Conservation (phyloP, 2,329 filamentous ascomycete genomes). For the Allantophomopsis lycopodina region DNA sequence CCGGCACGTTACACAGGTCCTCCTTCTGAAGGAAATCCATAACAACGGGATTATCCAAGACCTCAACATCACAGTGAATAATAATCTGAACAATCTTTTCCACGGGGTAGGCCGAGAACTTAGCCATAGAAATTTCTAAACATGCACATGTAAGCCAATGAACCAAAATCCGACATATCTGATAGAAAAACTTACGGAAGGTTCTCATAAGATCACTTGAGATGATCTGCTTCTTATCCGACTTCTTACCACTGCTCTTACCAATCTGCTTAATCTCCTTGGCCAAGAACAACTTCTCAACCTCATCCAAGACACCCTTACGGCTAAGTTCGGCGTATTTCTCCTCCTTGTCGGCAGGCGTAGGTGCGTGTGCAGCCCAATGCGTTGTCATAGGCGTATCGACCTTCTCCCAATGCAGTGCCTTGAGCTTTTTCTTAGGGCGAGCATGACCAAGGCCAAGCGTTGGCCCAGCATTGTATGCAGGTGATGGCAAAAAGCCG, state of each 20-base stretch:
- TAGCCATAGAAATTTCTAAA: slow-evolving; percentile 72
- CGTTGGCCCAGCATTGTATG: slow-evolving; percentile 36
- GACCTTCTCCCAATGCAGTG: slow-evolving; percentile 97
- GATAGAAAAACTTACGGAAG: slow-evolving; percentile 44
- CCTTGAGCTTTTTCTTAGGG: slow-evolving; percentile 99
- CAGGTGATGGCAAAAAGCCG: slow-evolving; percentile 56
- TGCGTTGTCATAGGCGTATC: slow-evolving; percentile 84
- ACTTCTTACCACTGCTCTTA: slow-evolving; percentile 50
- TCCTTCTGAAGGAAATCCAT: slow-evolving; percentile 96
- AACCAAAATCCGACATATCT: not conserved
- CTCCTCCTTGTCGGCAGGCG: slow-evolving; percentile 81
- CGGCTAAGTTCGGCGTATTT: slow-evolving; percentile 88
- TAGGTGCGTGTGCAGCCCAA: slow-evolving; percentile 79
- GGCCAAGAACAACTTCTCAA: slow-evolving; percentile 93
- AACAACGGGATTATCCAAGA: slow-evolving; percentile 78
- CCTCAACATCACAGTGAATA: slow-evolving; percentile 83
- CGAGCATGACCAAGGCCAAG: slow-evolving; percentile 67
- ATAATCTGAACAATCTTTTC: slow-evolving; percentile 87
- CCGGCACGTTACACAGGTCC: slow-evolving; percentile 82
- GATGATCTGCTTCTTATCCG: slow-evolving; percentile 97
- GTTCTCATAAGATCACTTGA: slow-evolving; percentile 79
- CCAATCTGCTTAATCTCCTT: slow-evolving; percentile 90
- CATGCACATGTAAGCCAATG: slow-evolving; percentile 7
- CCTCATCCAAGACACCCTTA: slow-evolving; percentile 93
- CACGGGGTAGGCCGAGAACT: slow-evolving; percentile 73